These are phyloP conservation scores for Volvox reticuliferus DNA, from an alignment of 139 green algal species.

Conservation along the genomic window DNA sequence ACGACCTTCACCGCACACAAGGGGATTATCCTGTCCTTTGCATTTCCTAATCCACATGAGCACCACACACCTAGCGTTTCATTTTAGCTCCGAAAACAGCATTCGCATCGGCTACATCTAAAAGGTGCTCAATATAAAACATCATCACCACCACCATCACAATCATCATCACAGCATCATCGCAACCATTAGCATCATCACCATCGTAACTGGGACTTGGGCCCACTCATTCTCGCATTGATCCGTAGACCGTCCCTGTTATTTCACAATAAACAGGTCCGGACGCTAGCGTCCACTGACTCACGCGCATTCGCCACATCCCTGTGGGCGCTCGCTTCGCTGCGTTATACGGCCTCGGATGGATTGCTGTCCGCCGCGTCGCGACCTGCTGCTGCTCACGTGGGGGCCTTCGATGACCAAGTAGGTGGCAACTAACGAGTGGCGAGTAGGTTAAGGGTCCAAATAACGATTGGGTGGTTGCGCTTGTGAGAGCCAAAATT, in stretches of 20 bases:
- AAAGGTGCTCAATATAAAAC: too few species aligned
- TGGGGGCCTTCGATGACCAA: slow-evolving; percentile 20
- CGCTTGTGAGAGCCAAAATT: background rate
- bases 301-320: slow-evolving; percentile 8
- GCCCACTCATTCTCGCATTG: too few species aligned
- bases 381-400: background rate
- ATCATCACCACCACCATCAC: too few species aligned
- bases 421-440: background rate
- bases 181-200: too few species aligned
- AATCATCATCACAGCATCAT: too few species aligned
- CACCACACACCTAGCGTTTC: too few species aligned
- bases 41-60: too few species aligned
- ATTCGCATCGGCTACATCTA: too few species aligned
- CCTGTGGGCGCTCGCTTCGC: slow-evolving; percentile 22
- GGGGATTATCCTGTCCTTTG: too few species aligned
- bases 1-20: too few species aligned
- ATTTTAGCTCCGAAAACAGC: too few species aligned
- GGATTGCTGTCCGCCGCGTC: slow-evolving; percentile 1
- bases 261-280: background rate
- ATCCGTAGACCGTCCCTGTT: background rate
- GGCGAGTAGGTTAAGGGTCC: background rate
- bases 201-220: too few species aligned
- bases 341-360: background rate
- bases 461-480: background rate
- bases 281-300: background rate